These are phyloP conservation scores for Aureobasidium sp. DNA, from an alignment of 2,329 filamentous ascomycete genomes.

Conservation along the genomic window DNA sequence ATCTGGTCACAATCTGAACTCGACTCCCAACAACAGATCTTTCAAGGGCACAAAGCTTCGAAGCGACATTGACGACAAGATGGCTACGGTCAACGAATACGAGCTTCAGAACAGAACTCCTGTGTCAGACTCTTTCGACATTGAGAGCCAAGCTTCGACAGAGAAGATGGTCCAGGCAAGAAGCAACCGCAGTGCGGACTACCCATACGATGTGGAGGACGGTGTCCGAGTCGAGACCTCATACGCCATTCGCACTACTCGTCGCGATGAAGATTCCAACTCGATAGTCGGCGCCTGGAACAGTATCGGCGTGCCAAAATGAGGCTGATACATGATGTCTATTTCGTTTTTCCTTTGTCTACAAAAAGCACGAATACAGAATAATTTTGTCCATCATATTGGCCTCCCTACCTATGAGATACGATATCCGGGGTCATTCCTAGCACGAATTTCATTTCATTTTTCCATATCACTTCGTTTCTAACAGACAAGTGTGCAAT, in stretches of 20 bases:
- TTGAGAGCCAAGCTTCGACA: background rate
- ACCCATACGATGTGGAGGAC: background rate
- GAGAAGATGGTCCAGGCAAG: conserved; percentile 4
- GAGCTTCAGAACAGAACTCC: background rate
- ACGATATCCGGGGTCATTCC: conserved; percentile 12
- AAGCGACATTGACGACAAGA: background rate
- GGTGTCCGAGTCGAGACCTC: conserved; percentile 5
- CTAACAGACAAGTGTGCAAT: background rate
- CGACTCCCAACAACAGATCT: background rate
- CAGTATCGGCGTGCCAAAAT: conserved; percentile 3
- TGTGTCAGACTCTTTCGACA: background rate
- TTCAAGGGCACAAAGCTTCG: background rate
- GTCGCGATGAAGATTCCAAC: background rate
- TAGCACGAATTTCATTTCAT: conserved; percentile 3
- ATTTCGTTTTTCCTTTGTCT: background rate
- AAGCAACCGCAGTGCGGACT: background rate
- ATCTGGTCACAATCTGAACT: background rate
- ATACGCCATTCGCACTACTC: conserved; percentile 3
- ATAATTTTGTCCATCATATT: no score
- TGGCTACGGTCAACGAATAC: background rate
- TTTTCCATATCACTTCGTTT: no score
- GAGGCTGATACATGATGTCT: background rate
- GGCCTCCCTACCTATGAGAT: background rate
- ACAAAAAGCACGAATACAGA: no score
- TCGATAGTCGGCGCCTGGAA: conserved; percentile 1